Evolutionary conservation across 2,329 filamentous ascomycete genomes (phyloP).

Genomic region (Aspergillus amoenus): DNA sequence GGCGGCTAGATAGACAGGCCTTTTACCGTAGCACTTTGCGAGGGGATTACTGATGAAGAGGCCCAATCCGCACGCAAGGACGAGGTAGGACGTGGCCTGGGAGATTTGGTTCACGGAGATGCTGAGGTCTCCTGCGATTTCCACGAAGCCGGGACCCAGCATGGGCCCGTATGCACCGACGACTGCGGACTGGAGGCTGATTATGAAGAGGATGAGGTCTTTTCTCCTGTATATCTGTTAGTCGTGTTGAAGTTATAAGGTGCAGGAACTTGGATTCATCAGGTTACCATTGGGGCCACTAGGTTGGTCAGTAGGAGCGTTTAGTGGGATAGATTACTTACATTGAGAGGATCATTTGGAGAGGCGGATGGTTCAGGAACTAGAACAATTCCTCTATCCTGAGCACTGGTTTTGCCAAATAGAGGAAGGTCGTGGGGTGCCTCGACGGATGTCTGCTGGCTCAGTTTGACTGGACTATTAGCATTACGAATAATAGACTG

Average conservation of each 20-base stretch:
- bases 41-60: not conserved
- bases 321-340: not conserved
- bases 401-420: too few species aligned
- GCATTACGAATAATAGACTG: not conserved
- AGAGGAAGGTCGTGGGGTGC: too few species aligned
- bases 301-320: not conserved
- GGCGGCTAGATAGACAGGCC: not conserved
- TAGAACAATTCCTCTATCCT: not conserved
- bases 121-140: not conserved
- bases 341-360: not conserved
- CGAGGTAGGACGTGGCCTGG: not conserved
- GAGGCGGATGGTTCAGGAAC: not conserved
- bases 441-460: not conserved
- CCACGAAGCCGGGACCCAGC: not conserved
- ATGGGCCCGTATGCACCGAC: not conserved
- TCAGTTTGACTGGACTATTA: not conserved
- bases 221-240: not conserved
- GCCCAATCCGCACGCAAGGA: not conserved
- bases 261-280: not conserved
- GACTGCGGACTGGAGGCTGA: not conserved
- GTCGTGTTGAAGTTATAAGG: too few species aligned
- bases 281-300: not conserved
- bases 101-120: not conserved
- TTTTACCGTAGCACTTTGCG: not conserved
- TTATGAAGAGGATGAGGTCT: not conserved